A percentile compares a stretch with the other conserved stretches of the same genome.
These are phyloP conservation scores for Dissophora globulifera DNA, from an alignment of 192 early-diverging fungal genomes.

Conservation along the genomic window DNA sequence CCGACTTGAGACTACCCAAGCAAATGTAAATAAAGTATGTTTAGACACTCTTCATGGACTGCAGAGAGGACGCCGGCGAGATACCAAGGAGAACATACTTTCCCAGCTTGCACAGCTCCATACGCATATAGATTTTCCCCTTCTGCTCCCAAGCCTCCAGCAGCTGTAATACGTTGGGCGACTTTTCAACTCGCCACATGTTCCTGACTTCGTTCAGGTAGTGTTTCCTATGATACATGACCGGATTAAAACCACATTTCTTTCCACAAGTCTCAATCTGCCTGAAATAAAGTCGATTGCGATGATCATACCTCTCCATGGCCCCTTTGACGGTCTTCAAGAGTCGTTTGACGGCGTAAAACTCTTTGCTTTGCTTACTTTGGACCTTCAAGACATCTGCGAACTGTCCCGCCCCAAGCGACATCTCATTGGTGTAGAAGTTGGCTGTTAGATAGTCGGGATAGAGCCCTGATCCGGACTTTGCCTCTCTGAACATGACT, in stretches of 20 bases:
- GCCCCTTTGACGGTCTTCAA: conserved; percentile 73
- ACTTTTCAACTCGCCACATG: conserved; percentile 71
- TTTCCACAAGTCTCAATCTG: too few species aligned
- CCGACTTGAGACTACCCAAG: conserved; percentile 34
- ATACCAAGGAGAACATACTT: conserved; percentile 56
- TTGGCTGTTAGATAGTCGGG: conserved; percentile 77
- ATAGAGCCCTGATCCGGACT: conserved; percentile 23
- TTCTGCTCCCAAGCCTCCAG: conserved; percentile 92
- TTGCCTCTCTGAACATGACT: conserved; percentile 40
- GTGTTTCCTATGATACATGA: conserved; percentile 55
- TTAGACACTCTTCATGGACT: too few species aligned
- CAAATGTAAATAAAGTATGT: too few species aligned
- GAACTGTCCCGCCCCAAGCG: conserved; percentile 85
- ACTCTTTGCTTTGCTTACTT: conserved; percentile 64
- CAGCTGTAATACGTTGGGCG: conserved; percentile 75
- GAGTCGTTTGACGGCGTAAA: conserved; percentile 89
- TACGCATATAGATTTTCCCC: conserved; percentile 88
- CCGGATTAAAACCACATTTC: too few species aligned
- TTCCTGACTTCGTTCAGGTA: conserved; percentile 87
- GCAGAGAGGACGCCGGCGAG: too few species aligned
- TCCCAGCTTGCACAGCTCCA: conserved; percentile 87
- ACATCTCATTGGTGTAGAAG: conserved; percentile 68
- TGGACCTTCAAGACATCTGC: conserved; percentile 84
- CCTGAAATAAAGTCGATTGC: too few species aligned
- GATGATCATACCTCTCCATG: conserved; percentile 72